These are phyloP conservation scores for Xerocomus brunneocitrinus DNA, from an alignment of 768 basidiomycete species.

Conservation along the genomic window DNA sequence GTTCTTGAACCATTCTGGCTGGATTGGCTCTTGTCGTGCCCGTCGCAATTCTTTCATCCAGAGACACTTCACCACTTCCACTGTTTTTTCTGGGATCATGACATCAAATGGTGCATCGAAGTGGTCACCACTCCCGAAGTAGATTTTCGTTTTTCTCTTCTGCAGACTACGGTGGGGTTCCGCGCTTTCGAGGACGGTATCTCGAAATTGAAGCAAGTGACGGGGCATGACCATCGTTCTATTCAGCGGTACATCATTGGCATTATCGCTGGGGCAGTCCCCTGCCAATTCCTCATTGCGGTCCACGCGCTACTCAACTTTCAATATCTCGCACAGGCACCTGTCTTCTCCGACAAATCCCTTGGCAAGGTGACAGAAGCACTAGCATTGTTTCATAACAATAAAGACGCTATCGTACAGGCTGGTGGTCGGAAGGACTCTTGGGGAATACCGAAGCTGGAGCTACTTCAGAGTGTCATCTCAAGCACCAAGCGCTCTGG, in stretches of 20 bases:
- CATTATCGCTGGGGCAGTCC: constrained; percentile 16
- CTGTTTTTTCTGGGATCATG: too few species aligned
- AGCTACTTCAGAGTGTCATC: background rate
- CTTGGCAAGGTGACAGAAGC: constrained; percentile 25
- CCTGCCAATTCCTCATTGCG: background rate
- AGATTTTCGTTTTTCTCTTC: too few species aligned
- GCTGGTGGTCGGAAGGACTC: background rate
- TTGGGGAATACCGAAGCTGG: constrained; percentile 1
- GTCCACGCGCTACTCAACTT: constrained; percentile 36
- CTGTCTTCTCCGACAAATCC: constrained; percentile 28
- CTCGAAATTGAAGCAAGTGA: background rate
- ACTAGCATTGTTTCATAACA: constrained; percentile 32
- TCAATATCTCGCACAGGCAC: constrained; percentile 35
- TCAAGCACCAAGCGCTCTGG: background rate
- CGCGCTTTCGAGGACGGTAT: background rate
- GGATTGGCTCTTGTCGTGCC: too few species aligned
- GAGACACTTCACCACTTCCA: too few species aligned
- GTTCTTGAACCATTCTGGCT: too few species aligned
- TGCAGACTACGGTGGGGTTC: too few species aligned
- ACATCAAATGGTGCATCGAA: too few species aligned
- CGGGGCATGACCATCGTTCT: too few species aligned
- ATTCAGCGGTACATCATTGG: background rate
- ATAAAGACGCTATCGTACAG: constrained; percentile 34
- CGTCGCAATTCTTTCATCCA: too few species aligned
- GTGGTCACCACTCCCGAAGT: too few species aligned